Evolutionary conservation across 2,329 filamentous ascomycete genomes (phyloP).

Genomic region (Verticillium alfalfae): DNA sequence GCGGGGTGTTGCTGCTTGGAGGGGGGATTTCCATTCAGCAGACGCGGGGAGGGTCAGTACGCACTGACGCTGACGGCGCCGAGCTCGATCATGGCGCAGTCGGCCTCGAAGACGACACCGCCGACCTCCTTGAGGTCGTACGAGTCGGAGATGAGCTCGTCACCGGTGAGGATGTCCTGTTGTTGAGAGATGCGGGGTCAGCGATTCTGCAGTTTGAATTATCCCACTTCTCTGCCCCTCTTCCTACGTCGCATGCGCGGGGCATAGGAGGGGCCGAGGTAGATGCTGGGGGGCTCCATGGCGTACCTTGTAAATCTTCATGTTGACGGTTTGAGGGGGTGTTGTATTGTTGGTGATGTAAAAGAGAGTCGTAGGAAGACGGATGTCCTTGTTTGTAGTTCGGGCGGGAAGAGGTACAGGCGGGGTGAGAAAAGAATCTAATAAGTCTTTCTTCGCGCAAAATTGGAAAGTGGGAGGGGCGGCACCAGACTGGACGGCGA

Average conservation of each 20-base stretch:
- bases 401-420: constrained; percentile 13
- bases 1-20: background rate
- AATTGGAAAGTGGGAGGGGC: constrained; percentile 14
- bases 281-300: background rate
- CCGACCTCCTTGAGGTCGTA: constrained; percentile 79
- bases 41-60: constrained; percentile 23
- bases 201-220: constrained; percentile 1
- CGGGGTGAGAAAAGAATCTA: constrained; percentile 2
- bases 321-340: constrained; percentile 43
- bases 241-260: background rate
- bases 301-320: constrained; percentile 69
- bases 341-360: constrained; percentile 10
- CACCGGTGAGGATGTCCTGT: constrained; percentile 82
- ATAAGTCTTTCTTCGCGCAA: constrained; percentile 11
- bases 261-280: background rate
- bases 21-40: background rate
- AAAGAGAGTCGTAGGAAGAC: constrained; percentile 9
- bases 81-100: constrained; percentile 85
- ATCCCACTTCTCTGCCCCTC: background rate
- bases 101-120: constrained; percentile 78
- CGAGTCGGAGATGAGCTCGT: constrained; percentile 97
- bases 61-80: constrained; percentile 68
- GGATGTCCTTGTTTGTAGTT: background rate
- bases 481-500: background rate
- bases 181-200: constrained; percentile 18